Conservation (phyloP, 768 basidiomycete species). For the Lanmaoa pseudosensibilis region DNA sequence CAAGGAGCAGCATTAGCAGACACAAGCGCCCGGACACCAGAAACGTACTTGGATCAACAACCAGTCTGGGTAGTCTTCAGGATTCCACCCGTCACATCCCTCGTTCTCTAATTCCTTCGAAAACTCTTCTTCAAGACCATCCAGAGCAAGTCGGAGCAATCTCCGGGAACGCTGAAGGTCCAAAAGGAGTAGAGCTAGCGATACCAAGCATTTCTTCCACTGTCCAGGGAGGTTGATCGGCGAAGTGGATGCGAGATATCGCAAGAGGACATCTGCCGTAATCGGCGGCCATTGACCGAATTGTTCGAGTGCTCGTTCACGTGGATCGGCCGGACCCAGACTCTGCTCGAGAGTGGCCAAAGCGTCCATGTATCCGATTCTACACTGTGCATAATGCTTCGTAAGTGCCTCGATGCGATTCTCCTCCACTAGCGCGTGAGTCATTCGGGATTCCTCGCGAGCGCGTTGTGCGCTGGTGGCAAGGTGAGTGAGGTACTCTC, state of each 20-base stretch:
- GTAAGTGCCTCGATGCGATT: background rate
- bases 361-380: background rate
- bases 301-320: conserved; percentile 4
- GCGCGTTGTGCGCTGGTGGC: background rate
- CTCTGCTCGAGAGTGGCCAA: background rate
- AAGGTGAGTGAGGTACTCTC: conserved; percentile 12
- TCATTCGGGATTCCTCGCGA: background rate
- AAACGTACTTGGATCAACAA: conserved; percentile 40
- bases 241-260: background rate
- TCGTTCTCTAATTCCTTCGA: conserved; percentile 22
- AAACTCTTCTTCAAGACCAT: conserved; percentile 30
- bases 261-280: background rate
- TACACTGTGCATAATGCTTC: background rate
- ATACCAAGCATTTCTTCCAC: conserved; percentile 33
- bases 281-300: conserved; percentile 35
- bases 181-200: conserved; percentile 29
- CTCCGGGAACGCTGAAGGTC: background rate
- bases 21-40: accelerated
- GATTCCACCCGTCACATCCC: conserved; percentile 15
- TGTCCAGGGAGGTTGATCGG: background rate
- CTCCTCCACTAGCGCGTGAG: background rate
- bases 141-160: conserved; percentile 18
- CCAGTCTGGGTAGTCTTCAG: conserved; percentile 37
- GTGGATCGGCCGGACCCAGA: conserved; percentile 12
- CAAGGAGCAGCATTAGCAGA: background rate